Base-by-base conservation (phyloP, 2,329 filamentous ascomycete species). In the Furcasterigmium furcatum region DNA sequence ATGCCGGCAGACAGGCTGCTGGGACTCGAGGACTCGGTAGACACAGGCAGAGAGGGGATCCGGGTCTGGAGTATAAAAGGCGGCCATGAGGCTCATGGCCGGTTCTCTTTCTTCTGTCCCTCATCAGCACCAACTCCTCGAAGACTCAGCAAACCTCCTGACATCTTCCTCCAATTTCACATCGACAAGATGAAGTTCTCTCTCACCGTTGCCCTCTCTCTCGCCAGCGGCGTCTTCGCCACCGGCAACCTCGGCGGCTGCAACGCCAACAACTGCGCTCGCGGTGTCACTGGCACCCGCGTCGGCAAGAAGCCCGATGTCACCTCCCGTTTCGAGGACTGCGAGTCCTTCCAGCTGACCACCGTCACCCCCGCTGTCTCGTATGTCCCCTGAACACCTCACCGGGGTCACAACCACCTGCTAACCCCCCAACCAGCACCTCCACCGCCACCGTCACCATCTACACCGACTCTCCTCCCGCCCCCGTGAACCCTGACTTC, bases 111-210 rank as follows among this genome's bases (percentile, higher is more conserved):
- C 16, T 14, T 16, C 38, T 40, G 6, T 16, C 24, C 22, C 16
- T 40, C 38, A 27, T 36, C 27, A 9, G 32, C n/a, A n/a, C n/a
- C n/a, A n/a, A n/a, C n/a, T n/a, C n/a, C n/a, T n/a, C n/a, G 10
- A 39, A 24, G n/a, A 9, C 13, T 8, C 14, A 10, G 9, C 21
- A 24, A 14, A 32, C 30, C 8, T n/a, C n/a, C n/a, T n/a, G n/a
- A n/a, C n/a, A n/a, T n/a, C n/a, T n/a, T 5, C 41, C 25, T 5
- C 22, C 21, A 9, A 21, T 5, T n/a, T 19, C 22, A 30, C 44
- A 18, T 21, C 20, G 21, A 47, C 58, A 65, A 56, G 24, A 71
- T 71, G 68, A 70, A 71, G 61, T 52, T 61, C 19, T 18, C 8
- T 7, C 22, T 40, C 58, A 51, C 59, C 51, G 53, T 58, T 47